Evolutionary conservation across 352 stramenopile genomes (phyloP).

Genomic region (Aphanomyces invadans): DNA sequence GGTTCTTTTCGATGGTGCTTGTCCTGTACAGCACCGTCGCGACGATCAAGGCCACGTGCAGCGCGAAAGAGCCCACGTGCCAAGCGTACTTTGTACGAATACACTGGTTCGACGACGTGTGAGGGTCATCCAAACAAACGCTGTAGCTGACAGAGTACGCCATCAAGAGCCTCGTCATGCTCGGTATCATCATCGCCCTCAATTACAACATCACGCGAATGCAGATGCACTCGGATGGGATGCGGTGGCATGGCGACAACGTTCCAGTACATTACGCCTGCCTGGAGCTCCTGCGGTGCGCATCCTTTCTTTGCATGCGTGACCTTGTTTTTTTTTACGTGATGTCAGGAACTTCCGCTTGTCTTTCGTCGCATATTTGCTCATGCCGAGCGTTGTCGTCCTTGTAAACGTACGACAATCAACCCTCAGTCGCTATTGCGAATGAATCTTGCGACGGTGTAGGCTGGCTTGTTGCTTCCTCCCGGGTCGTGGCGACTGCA

Average conservation of each 20-base stretch:
- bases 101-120: background rate
- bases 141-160: conserved; percentile 49
- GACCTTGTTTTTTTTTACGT: too few relatives aligned
- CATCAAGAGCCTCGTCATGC: conserved; percentile 55
- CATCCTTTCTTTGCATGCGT: too few relatives aligned
- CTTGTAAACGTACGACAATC: conserved; percentile 39
- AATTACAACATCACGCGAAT: conserved; percentile 61
- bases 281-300: conserved; percentile 59
- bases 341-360: conserved; percentile 43
- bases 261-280: conserved; percentile 61
- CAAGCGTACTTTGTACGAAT: conserved; percentile 38
- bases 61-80: conserved; percentile 37
- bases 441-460: background rate
- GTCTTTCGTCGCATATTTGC: conserved; percentile 46
- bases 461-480: conserved; percentile 52
- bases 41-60: conserved; percentile 42
- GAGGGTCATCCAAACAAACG: too few relatives aligned
- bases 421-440: background rate
- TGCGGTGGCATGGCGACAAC: conserved; percentile 49
- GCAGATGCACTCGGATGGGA: conserved; percentile 36
- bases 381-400: conserved; percentile 47
- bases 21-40: conserved; percentile 36
- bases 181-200: conserved; percentile 54
- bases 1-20: conserved; percentile 35
- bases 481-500: conserved; percentile 48